Base-by-base conservation (phyloP, 2,329 filamentous ascomycete genomes). In the Xylariaceae sp. region DNA sequence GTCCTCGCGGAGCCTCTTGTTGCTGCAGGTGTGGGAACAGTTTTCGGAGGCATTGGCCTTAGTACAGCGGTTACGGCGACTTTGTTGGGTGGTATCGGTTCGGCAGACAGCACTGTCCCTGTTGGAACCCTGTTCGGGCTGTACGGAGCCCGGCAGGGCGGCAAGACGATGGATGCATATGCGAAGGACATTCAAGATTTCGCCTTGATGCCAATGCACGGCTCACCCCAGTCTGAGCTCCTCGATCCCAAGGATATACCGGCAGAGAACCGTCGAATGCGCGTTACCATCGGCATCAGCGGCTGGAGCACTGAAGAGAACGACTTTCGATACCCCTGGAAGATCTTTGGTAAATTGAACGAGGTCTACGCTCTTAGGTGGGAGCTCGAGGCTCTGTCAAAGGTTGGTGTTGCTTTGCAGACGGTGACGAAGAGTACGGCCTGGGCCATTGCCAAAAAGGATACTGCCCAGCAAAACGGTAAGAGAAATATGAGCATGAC, bases 51-150 rank as follows among this genome's bases (percentile, higher is more conserved):
- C 0, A 74, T 91, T 9, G 91, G 91, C 2, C 80, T 97, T 1
- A 87, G 88, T 16, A 82, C 87, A 1, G 87, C 87, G 2, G 87
- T 88, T 19, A 89, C 91, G 9, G 91, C 92, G 17, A 87, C 87
- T 1, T 86, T 96, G 50, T 78, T 98, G 0, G 94, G 93, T 9
- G 83, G 87, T 16, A 81, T 97, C 12, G 83, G 87, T n/a, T 80
- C 97, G 68, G 89, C 92, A 2, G 88, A 93, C 33, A 95, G 89
- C 60, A 85, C 88, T 4, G 83, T 95, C 14, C 79, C 92, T 37
- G 88, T 96, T 26, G 94, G 93, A 14, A 86, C 89, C 33, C 78
- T 98, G 34, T 97, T 98, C 69, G 95, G 95, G 7, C 91, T 95
- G n/a, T 96, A 96, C 70, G 90, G 90, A 39, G 87, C 88, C 1